Conservation (phyloP, 2,329 filamentous ascomycete genomes). For the Alternaria novae-zelandiae region DNA sequence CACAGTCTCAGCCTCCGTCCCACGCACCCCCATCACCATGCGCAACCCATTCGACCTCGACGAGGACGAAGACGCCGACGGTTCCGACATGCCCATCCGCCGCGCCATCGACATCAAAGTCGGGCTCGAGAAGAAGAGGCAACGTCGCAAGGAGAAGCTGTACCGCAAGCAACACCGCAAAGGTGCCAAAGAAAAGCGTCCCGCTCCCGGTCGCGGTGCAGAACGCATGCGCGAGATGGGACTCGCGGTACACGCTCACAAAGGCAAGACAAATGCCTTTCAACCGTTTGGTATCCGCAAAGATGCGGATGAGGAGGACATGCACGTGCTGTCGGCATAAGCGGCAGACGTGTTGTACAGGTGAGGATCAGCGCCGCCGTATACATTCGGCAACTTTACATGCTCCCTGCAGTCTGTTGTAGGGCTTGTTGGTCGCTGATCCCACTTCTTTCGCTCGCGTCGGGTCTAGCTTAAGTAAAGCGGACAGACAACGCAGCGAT, state of each 20-base stretch:
- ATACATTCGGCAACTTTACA: slow-evolving; percentile 42
- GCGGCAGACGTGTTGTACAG: slow-evolving; percentile 2
- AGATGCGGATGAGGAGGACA: slow-evolving; percentile 41
- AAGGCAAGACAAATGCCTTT: slow-evolving; percentile 47
- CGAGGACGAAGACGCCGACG: slow-evolving; percentile 47
- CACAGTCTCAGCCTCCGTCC: slow-evolving; percentile 84
- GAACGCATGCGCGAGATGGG: slow-evolving; percentile 94
- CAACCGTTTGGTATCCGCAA: slow-evolving; percentile 34
- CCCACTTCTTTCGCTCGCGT: slow-evolving; percentile 19
- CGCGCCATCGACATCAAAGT: slow-evolving; percentile 95
- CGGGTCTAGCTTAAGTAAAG: no score
- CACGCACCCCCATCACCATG: slow-evolving; percentile 69
- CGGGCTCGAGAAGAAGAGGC: slow-evolving; percentile 90
- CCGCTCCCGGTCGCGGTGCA: slow-evolving; percentile 78
- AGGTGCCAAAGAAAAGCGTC: slow-evolving; percentile 72
- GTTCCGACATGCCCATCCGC: slow-evolving; percentile 69
- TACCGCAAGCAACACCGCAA: slow-evolving; percentile 89
- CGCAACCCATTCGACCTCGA: slow-evolving; percentile 44
- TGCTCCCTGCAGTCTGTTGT: slow-evolving; percentile 10
- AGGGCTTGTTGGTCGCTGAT: slow-evolving; percentile 50
- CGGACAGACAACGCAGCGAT: neutral
- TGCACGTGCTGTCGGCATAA: slow-evolving; percentile 55
- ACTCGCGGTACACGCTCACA: slow-evolving; percentile 80
- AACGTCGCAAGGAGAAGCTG: slow-evolving; percentile 90
- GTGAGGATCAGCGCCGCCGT: slow-evolving; percentile 49